Evolutionary conservation across 164 flowering plant genomes (phyloP), one percentile per base, ranked within the genome.

Genomic region (Liriodendron chinense): DNA sequence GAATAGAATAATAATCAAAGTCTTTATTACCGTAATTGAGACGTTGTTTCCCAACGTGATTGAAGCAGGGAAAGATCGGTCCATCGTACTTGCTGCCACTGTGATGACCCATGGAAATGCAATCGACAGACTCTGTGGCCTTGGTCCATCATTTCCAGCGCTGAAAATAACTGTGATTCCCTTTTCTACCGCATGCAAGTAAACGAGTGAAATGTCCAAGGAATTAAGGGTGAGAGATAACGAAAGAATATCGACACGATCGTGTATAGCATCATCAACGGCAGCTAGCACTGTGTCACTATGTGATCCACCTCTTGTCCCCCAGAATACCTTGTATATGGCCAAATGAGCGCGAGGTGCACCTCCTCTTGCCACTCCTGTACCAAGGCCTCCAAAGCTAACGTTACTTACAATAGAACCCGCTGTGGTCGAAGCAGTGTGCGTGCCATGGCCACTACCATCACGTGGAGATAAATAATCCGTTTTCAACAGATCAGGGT

Each of bases 101-200:
- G 78, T 76, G 1, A 82, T 48, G 72, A 82, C 64, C 84, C 84
- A 81, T 7, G 81, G 81, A 18, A 79, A 81, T 13, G 75, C 74
- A 34, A 78, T 78, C 26, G 48, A 72, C n/a, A 81, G 34, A 25
- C 78, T 81, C 22, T 81, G 79, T 9, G 81, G 62, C 9, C 24
- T 48, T 21, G 81, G 84, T 4, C 84, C 81, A 21, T 65, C 72
- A 61, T 81, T 81, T 16, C 84, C 84, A 2, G 73, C 81, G 0
- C 77, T 59, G 67, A 74, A 73, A 22, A 81, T 79, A 8, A 81
- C 80, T 2, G 84, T 77, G 26, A 82, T 82, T 61, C 84, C 82
- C 56, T 20, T 76, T 6, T 75, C 74, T 24, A 57, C 76, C 8
- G 84, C 84, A 64, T 82, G 84, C 47, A 82, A 76, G 23, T 75